Evolutionary conservation across 441 rosid species (phyloP).

Genomic region (Flueggea neowawraea): DNA sequence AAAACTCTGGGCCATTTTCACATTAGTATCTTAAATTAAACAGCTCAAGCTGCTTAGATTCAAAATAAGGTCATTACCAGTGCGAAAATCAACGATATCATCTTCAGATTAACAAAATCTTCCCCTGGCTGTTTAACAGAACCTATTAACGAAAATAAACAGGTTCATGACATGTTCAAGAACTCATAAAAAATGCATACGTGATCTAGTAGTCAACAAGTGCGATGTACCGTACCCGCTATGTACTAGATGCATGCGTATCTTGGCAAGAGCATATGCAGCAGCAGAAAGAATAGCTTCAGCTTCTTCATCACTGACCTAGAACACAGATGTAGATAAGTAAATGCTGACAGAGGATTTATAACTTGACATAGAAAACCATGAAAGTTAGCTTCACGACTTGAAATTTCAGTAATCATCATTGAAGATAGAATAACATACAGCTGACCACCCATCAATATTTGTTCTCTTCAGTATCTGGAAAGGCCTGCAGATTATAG

Average conservation of each 20-base stretch:
- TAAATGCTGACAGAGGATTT: no score
- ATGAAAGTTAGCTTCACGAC: background rate
- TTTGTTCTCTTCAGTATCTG: slow-evolving; percentile 85
- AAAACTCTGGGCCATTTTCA: background rate
- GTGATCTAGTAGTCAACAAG: background rate
- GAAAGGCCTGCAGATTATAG: slow-evolving; percentile 70
- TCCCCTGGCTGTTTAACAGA: slow-evolving; percentile 96
- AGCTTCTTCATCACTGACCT: slow-evolving; percentile 86
- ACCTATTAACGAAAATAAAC: slow-evolving; percentile 40
- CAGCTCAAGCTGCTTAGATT: no score
- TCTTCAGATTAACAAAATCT: slow-evolving; percentile 92
- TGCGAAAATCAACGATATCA: slow-evolving; percentile 80
- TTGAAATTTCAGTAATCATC: background rate
- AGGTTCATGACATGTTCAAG: background rate
- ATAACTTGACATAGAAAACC: no score
- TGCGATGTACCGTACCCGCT: slow-evolving; percentile 60
- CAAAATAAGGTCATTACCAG: slow-evolving; percentile 48
- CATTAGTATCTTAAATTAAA: background rate
- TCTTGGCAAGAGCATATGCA: slow-evolving; percentile 91
- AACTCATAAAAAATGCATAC: background rate
- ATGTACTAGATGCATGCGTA: slow-evolving; percentile 87
- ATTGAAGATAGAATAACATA: slow-evolving; percentile 32
- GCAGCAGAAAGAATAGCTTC: slow-evolving; percentile 84
- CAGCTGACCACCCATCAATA: slow-evolving; percentile 95
- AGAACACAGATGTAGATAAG: no score